Base-by-base conservation (phyloP, 768 basidiomycete genomes). In the Trametes elegans region DNA sequence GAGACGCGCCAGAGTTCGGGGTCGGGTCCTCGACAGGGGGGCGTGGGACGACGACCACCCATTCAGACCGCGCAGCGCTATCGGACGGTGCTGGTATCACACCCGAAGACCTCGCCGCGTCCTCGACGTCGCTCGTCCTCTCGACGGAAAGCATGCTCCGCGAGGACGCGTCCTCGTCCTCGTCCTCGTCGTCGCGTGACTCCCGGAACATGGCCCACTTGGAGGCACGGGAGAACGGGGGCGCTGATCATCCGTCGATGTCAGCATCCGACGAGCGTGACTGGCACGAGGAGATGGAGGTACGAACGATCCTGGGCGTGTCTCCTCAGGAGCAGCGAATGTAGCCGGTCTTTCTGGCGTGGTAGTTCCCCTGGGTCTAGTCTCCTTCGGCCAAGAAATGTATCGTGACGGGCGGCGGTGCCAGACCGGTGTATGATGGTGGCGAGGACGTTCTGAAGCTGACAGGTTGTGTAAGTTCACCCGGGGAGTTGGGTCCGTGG, bases 231-330 rank as follows among this genome's bases (percentile, higher is more conserved):
- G 51, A 13, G 10, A 6, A 21, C n/a, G 23, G 24, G 23, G 11
- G 43, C 19, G 26, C 24, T 14, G 32, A 13, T 44, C 42, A 31
- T 34, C 34, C 21, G 34, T n/a, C 34, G 19, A 11, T 35, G 13
- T 11, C 34, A 13, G 18, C 41, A 8, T 10, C 31, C 16, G 41
- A 27, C 1, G 42, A 28, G 42, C 32, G 29, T 44, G 51, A 53
- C 42, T 34, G 18, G 27, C 24, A 44, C 26, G 50, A 52, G 23
- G 42, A 53, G 34, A 36, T 45, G 51, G 51, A 53, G 34, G 51
- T 53, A 43, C 42, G 45, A 29, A 32, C 42, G 10, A 53, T 53
- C 31, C 34, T 53, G n/a, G n/a, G n/a, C n/a, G n/a, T n/a, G 26
- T 29, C 29, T 21, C 23, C 42, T 23, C 5, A 28, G 6, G 26